Percentiles rank a stretch among this genome's conserved stretches.
phyloP scores from a whole-genome alignment of 371 early-diverging fungal species.

The Rhizopus sp. region DNA sequence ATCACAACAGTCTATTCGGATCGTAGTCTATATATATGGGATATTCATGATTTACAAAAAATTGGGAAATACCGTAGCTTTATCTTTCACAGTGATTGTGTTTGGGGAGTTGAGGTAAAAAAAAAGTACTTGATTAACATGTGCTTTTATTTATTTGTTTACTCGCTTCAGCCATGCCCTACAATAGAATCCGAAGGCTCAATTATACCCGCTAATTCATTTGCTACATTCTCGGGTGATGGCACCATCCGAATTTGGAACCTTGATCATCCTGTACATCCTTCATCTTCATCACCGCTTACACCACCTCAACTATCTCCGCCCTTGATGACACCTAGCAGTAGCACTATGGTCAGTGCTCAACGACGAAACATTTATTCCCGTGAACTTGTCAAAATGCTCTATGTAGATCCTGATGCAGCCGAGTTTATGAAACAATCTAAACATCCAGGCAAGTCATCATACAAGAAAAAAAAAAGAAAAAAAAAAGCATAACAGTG shows the following conservation, averaged over 20 bases:
- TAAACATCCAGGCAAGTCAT: conserved; percentile 2
- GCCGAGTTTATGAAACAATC: conserved; percentile 41
- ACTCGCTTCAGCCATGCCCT: conserved; percentile 30
- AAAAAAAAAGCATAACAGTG: neutral
- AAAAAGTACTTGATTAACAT: neutral
- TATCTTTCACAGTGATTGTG: conserved; percentile 76
- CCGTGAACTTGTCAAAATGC: conserved; percentile 58
- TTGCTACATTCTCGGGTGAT: conserved; percentile 80
- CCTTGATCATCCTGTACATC: conserved; percentile 38
- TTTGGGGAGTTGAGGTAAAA: conserved; percentile 85
- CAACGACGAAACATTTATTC: conserved; percentile 62
- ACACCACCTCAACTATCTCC: conserved; percentile 13
- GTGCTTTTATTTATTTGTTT: conserved; percentile 2
- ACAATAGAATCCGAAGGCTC: conserved; percentile 13
- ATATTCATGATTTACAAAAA: conserved; percentile 65
- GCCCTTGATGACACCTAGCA: conserved; percentile 27
- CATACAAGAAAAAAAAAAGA: neutral
- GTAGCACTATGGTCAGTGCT: conserved; percentile 27
- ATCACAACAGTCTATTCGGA: conserved; percentile 72
- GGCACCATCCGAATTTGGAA: conserved; percentile 86
- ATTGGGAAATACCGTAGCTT: conserved; percentile 70
- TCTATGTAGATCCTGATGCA: conserved; percentile 56
- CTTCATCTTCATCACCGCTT: conserved; percentile 14
- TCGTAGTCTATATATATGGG: conserved; percentile 76
- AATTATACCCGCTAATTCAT: conserved; percentile 64